phyloP scores from a whole-genome alignment of 306 rosid species.

The Malus domestica region DNA sequence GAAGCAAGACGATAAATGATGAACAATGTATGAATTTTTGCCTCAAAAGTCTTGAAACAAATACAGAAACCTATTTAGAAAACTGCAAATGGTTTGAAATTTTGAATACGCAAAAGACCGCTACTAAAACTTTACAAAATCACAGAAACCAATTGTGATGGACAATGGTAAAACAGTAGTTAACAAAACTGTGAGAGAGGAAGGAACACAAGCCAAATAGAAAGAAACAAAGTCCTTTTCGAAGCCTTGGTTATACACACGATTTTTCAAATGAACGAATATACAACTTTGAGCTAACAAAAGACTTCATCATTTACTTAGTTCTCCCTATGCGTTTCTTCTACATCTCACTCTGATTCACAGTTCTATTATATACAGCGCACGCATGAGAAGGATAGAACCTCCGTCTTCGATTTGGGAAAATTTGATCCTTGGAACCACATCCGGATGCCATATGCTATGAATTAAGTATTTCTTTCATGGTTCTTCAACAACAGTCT shows the following conservation, averaged over 20 bases:
- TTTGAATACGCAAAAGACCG: conserved; percentile 8
- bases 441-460: background rate
- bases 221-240: conserved; percentile 12
- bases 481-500: conserved; percentile 45
- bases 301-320: conserved; percentile 12
- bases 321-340: conserved; percentile 13
- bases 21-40: background rate
- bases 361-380: conserved; percentile 30
- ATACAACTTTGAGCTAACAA: conserved; percentile 18
- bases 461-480: background rate
- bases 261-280: conserved; percentile 6
- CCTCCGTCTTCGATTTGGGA: conserved; percentile 11
- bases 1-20: background rate
- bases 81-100: conserved; percentile 2
- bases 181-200: conserved; percentile 41
- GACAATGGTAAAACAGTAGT: conserved; percentile 25
- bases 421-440: background rate
- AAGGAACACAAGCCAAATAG: conserved; percentile 11
- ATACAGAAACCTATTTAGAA: background rate
- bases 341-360: conserved; percentile 17
- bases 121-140: conserved; percentile 28
- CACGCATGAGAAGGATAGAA: conserved; percentile 3
- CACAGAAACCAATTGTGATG: conserved; percentile 22
- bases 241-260: conserved; percentile 21
- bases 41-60: background rate